Percentiles rank a stretch among this genome's conserved stretches.
Evolutionary conservation across 2,329 filamentous ascomycete genomes (phyloP).

Genomic region (Phaeophleospora eucalypticola): DNA sequence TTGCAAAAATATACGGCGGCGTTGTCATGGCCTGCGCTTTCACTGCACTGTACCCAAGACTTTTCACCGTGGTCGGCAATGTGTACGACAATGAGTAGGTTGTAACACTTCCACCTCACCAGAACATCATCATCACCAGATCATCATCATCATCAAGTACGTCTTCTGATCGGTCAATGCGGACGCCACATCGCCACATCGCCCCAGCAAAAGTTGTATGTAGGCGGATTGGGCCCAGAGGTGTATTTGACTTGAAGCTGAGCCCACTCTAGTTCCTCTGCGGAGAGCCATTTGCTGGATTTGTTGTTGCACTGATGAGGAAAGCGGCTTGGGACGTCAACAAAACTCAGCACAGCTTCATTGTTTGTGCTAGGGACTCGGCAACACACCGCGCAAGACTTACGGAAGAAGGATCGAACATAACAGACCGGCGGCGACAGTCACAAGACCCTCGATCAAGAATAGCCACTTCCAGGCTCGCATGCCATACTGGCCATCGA

Average conservation of each 20-base stretch:
- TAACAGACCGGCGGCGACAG: constrained; percentile 5
- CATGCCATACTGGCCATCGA: constrained; percentile 29
- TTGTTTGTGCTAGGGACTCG: no score
- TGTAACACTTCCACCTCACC: constrained; percentile 7
- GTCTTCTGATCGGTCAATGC: constrained; percentile 6
- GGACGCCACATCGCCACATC: constrained; percentile 3
- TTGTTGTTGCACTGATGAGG: constrained; percentile 7
- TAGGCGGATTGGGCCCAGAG: constrained; percentile 5
- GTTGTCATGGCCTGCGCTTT: constrained; percentile 6
- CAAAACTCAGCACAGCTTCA: no score
- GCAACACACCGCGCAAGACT: background rate
- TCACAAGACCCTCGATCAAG: constrained; percentile 17
- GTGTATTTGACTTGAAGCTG: constrained; percentile 7
- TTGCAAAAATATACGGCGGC: constrained; percentile 8
- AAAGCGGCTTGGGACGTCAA: constrained; percentile 3
- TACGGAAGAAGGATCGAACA: constrained; percentile 8
- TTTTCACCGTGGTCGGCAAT: constrained; percentile 9
- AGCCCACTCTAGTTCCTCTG: constrained; percentile 8
- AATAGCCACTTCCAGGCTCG: constrained; percentile 22
- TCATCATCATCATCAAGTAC: constrained; percentile 10
- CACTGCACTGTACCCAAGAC: constrained; percentile 5
- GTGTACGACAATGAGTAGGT: constrained; percentile 6
- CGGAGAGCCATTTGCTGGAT: constrained; percentile 7
- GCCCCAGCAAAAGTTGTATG: constrained; percentile 3
- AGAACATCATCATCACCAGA: constrained; percentile 10